These are phyloP conservation scores for Aspergillus diversus DNA, from an alignment of 495 filamentous ascomycete species.

Conservation along the genomic window DNA sequence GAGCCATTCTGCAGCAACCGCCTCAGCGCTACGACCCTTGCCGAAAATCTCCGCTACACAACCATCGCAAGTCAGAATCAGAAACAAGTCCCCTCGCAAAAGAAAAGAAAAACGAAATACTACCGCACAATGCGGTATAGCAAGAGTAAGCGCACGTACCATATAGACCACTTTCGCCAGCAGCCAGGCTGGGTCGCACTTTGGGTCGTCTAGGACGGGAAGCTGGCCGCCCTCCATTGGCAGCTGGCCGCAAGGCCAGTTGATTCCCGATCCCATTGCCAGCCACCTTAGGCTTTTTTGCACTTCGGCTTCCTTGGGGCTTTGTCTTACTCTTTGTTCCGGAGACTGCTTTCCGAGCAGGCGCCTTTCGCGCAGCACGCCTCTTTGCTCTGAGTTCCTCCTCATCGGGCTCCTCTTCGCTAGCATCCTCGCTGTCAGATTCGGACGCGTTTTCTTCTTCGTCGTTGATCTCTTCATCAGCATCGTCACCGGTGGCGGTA, in stretches of 20 bases:
- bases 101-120: neutral
- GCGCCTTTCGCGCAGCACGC: conserved; percentile 46
- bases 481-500: conserved; percentile 31
- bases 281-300: conserved; percentile 60
- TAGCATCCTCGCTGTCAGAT: conserved; percentile 51
- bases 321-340: conserved; percentile 38
- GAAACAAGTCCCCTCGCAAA: neutral
- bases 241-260: conserved; percentile 52
- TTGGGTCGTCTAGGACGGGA: conserved; percentile 57
- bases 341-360: conserved; percentile 66
- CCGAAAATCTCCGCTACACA: conserved; percentile 76
- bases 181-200: conserved; percentile 64
- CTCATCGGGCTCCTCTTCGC: conserved; percentile 63
- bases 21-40: conserved; percentile 68
- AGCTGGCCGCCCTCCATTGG: conserved; percentile 45
- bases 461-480: conserved; percentile 46
- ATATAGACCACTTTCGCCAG: conserved; percentile 72
- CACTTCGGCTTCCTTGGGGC: conserved; percentile 27
- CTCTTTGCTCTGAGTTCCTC: conserved; percentile 66
- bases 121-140: neutral
- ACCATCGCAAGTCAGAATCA: conserved; percentile 20
- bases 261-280: conserved; percentile 59
- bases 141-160: conserved; percentile 51
- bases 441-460: conserved; percentile 60
- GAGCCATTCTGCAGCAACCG: conserved; percentile 82